These are phyloP conservation scores for Nowakowskiella sp. DNA, from an alignment of 192 early-diverging fungal genomes.

Conservation along the genomic window DNA sequence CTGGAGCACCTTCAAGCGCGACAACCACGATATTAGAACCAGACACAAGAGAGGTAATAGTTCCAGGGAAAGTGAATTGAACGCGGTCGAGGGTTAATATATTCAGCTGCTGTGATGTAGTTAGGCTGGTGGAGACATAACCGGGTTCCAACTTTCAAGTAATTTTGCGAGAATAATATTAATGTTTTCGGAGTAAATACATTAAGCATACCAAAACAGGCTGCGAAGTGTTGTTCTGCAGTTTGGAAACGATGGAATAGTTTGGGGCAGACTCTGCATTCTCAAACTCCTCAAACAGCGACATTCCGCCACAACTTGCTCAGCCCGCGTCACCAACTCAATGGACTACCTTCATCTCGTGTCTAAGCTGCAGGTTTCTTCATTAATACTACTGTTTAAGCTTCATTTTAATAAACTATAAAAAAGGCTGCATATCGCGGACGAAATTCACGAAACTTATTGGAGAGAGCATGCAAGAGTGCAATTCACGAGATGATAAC, in stretches of 20 bases:
- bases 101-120: constrained; percentile 2
- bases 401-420: no score
- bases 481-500: no score
- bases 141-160: constrained; percentile 28
- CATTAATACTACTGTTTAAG: no score
- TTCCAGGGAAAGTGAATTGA: constrained; percentile 77
- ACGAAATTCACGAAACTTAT: no score
- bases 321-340: no score
- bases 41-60: constrained; percentile 65
- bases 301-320: no score
- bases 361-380: no score
- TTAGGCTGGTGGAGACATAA: constrained; percentile 13
- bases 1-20: constrained; percentile 62
- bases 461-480: no score
- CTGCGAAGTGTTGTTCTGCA: background rate
- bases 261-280: background rate
- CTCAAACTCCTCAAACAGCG: constrained; percentile 28
- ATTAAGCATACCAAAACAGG: background rate
- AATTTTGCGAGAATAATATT: background rate
- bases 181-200: background rate
- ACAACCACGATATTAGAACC: constrained; percentile 79
- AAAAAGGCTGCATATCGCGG: no score
- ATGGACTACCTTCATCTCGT: no score
- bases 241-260: background rate
- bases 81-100: constrained; percentile 79